A percentile compares a stretch with the other conserved stretches of the same genome.
phyloP scores from a whole-genome alignment of 805 yeast genomes.

The Lipomyces sp. region DNA sequence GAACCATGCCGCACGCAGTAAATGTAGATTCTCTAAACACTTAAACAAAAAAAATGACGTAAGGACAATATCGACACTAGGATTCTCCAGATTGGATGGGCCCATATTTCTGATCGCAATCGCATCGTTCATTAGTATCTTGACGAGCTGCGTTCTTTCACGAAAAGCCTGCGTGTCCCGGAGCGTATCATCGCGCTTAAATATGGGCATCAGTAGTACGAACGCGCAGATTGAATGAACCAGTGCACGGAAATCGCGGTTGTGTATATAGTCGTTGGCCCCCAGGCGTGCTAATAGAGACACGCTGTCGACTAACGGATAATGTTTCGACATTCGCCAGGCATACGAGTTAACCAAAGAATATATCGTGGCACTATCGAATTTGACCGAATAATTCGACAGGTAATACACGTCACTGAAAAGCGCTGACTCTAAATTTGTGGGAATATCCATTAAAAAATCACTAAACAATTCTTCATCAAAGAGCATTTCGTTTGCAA shows the following conservation, averaged over 20 bases:
- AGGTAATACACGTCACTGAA: constrained; percentile 8
- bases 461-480: background rate
- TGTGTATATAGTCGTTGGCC: constrained; percentile 5
- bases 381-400: constrained; percentile 1
- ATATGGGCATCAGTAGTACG: constrained; percentile 11
- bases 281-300: constrained; percentile 12
- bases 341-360: background rate
- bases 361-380: constrained; percentile 4
- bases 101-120: constrained; percentile 7
- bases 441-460: constrained; percentile 4
- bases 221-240: constrained; percentile 20
- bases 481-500: background rate
- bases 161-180: constrained; percentile 9
- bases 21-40: constrained; percentile 5
- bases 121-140: constrained; percentile 11
- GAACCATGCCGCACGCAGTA: constrained; percentile 18
- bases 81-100: constrained; percentile 5
- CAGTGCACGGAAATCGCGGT: constrained; percentile 13
- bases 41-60: constrained; percentile 16
- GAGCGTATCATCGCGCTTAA: constrained; percentile 4
- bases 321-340: constrained; percentile 7
- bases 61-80: constrained; percentile 14
- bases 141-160: constrained; percentile 10
- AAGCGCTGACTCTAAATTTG: constrained; percentile 3
- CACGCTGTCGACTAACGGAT: constrained; percentile 10